phyloP scores from a whole-genome alignment of 768 basidiomycete species.

The Tulasnella sp. region DNA sequence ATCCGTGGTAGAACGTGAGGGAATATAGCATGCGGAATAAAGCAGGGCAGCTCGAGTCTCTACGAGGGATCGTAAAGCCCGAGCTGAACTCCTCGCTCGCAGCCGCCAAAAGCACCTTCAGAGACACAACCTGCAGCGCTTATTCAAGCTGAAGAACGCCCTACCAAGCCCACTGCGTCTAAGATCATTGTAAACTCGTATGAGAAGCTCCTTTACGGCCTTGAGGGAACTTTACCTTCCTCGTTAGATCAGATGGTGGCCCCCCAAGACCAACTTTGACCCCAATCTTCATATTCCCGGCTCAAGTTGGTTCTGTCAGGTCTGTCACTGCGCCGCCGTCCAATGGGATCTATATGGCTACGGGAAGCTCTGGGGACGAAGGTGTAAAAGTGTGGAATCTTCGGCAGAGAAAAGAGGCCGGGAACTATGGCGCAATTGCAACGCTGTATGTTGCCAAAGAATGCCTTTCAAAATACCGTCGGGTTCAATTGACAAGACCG shows the following conservation, averaged over 20 bases:
- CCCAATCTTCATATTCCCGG: slow-evolving; percentile 95
- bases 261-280: slow-evolving; percentile 53
- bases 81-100: slow-evolving; percentile 1
- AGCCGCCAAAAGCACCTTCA: not conserved
- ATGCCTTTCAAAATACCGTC: no score
- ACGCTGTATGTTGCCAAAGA: no score
- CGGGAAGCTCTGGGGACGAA: slow-evolving; percentile 87
- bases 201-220: slow-evolving; percentile 92
- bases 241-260: slow-evolving; percentile 24
- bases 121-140: slow-evolving; percentile 43
- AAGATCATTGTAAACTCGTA: slow-evolving; percentile 92
- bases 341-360: slow-evolving; percentile 95
- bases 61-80: not conserved
- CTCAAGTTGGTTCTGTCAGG: slow-evolving; percentile 92
- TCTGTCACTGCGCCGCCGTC: slow-evolving; percentile 83
- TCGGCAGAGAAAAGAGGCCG: slow-evolving; percentile 86
- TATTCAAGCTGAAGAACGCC: slow-evolving; percentile 41
- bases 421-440: no score
- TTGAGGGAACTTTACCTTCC: slow-evolving; percentile 60
- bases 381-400: slow-evolving; percentile 98
- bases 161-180: slow-evolving; percentile 55
- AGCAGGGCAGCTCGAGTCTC: not conserved
- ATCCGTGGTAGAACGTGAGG: not conserved
- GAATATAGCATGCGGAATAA: not conserved
- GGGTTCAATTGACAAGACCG: no score